phyloP scores from a whole-genome alignment of 768 basidiomycete species.

The Suillus subaureus region DNA sequence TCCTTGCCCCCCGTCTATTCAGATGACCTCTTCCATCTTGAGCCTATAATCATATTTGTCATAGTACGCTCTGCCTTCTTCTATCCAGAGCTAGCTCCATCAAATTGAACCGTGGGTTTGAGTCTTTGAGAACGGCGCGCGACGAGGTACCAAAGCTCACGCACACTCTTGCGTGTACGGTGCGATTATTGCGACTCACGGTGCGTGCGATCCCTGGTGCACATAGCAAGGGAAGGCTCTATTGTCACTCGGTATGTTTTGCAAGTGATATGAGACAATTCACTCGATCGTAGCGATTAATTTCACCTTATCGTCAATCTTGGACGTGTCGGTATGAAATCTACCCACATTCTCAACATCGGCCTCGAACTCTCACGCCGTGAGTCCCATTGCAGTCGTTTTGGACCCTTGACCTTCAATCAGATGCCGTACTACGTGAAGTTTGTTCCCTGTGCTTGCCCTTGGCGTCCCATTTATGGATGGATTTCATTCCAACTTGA shows the following conservation, averaged over 20 bases:
- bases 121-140: background rate
- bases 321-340: background rate
- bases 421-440: no score
- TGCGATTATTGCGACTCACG: background rate
- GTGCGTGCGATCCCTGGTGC: background rate
- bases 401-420: background rate
- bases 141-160: background rate
- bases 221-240: background rate
- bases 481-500: background rate
- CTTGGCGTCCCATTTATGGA: background rate
- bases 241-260: background rate
- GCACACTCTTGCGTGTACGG: background rate
- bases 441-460: background rate
- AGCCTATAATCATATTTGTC: background rate
- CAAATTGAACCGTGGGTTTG: background rate
- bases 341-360: background rate
- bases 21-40: background rate
- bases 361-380: no score
- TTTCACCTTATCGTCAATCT: background rate
- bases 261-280: background rate
- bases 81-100: background rate
- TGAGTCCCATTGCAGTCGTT: background rate
- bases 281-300: background rate
- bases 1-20: background rate
- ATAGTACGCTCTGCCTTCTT: background rate